Base-by-base conservation (phyloP, 2,329 filamentous ascomycete genomes). In the Epichloe brachyelytri region DNA sequence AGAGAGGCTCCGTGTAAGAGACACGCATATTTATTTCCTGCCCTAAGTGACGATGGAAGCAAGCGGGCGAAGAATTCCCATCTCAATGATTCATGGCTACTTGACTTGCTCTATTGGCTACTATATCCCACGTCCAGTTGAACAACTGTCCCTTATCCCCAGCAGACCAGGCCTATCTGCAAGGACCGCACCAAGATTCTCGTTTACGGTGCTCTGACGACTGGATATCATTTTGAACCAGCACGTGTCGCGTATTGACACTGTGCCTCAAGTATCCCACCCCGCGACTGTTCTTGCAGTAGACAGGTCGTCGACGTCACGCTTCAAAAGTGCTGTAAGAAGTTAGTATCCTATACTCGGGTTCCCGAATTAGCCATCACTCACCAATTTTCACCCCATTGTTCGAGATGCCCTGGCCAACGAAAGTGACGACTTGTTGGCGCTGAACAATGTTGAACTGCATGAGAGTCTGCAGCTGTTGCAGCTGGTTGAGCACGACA, bases 301-400 rank as follows among this genome's bases (percentile, higher is more conserved):
- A 38, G 37, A 51, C 64, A 66, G 41, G 68, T 59, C 54, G 68
- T 64, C 50, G 71, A 63, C 53, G 64, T 57, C 63, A 67, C 50
- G 64, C 34, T 47, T 38, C 3, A 47, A n/a, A 17, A 47, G 11
- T 20, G 34, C 45, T 47, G 17, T 20, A 0, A 30, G 15, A 19
- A 22, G 34, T 47, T 47, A 38, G 45, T 17, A 2, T 47, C 3
- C 17, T 38, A 14, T 30, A 14, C 1, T 36, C 37, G 15, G 10
- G 8, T 46, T 36, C 6, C 30, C 30, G 30, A 19, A 46, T 46
- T 3, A 26, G 36, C 3, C 12, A 15, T 38, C 45, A 53, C 54
- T 43, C 51, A 58, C 57, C 51, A 15, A 61, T 26, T 14, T 55
- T 56, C 55, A 58, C 44, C 8, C 55, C 54, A 43, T 52, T 55